phyloP scores from a whole-genome alignment of 495 filamentous ascomycete genomes.

The Xylaria nigripes region DNA sequence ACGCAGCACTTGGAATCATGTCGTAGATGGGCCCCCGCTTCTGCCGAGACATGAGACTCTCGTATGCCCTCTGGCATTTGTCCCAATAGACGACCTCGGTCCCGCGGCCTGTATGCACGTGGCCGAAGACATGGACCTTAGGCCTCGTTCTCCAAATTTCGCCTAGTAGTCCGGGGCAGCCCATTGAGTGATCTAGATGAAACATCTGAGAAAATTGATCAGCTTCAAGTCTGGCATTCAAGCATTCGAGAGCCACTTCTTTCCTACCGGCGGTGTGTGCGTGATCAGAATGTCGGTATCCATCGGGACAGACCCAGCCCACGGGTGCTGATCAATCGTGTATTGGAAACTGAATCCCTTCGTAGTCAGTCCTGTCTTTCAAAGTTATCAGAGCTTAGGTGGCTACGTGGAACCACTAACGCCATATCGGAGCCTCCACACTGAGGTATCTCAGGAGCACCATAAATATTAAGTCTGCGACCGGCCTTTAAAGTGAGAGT shows the following conservation, averaged over 20 bases:
- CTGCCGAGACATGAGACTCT: conserved; percentile 49
- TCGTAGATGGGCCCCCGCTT: conserved; percentile 45
- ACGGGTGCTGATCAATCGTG: conserved; percentile 31
- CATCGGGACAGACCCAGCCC: conserved; percentile 51
- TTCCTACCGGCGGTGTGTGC: conserved; percentile 52
- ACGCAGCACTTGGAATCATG: conserved; percentile 38
- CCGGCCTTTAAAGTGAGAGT: conserved; percentile 44
- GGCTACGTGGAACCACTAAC: conserved; percentile 19
- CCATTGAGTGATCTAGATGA: conserved; percentile 65
- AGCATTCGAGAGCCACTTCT: neutral
- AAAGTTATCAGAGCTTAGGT: neutral
- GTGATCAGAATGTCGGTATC: conserved; percentile 81
- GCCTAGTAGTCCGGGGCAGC: conserved; percentile 64
- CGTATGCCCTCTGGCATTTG: conserved; percentile 62
- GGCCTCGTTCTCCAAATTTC: conserved; percentile 77
- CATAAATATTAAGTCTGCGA: conserved; percentile 46
- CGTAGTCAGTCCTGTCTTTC: neutral
- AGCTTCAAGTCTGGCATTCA: neutral
- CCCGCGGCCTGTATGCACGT: conserved; percentile 68
- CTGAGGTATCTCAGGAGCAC: conserved; percentile 42
- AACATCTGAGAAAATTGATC: conserved; percentile 4
- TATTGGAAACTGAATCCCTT: conserved; percentile 40
- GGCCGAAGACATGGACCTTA: conserved; percentile 78
- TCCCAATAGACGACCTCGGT: conserved; percentile 69
- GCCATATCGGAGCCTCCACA: conserved; percentile 52